These are phyloP conservation scores for Trypanosomatidae sp. DNA, from an alignment of 208 protist species.

Conservation along the genomic window DNA sequence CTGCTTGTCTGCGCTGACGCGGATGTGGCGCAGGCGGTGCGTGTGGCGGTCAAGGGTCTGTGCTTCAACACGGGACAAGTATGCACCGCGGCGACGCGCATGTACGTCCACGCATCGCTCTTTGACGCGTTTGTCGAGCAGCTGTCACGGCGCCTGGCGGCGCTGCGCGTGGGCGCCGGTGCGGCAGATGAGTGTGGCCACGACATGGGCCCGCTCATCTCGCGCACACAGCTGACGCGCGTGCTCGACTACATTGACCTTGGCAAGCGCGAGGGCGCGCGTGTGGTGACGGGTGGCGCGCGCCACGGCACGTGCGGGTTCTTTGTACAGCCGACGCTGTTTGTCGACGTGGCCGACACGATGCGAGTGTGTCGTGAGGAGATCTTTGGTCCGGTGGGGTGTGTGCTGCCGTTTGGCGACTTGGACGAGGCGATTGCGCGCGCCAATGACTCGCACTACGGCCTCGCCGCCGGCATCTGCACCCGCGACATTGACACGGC, in stretches of 20 bases:
- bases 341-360: slow-evolving; percentile 50
- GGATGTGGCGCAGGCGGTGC: slow-evolving; percentile 52
- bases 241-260: slow-evolving; percentile 63
- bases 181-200: slow-evolving; percentile 13
- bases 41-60: slow-evolving; percentile 32
- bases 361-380: slow-evolving; percentile 75
- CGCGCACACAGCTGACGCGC: slow-evolving; percentile 48
- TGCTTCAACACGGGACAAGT: slow-evolving; percentile 80
- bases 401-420: slow-evolving; percentile 70
- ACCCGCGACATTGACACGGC: slow-evolving; percentile 56
- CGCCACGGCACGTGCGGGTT: slow-evolving; percentile 41
- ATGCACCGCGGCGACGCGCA: slow-evolving; percentile 72
- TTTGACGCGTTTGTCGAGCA: slow-evolving; percentile 70
- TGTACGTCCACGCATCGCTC: slow-evolving; percentile 71
- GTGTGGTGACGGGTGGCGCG: slow-evolving; percentile 38
- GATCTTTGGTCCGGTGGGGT: slow-evolving; percentile 85
- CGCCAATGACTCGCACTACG: slow-evolving; percentile 72
- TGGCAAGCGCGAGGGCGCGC: slow-evolving; percentile 66
- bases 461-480: slow-evolving; percentile 76
- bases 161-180: slow-evolving; percentile 37
- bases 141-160: slow-evolving; percentile 31
- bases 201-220: slow-evolving; percentile 59
- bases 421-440: slow-evolving; percentile 65
- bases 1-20: slow-evolving; percentile 80
- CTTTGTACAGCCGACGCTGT: slow-evolving; percentile 81